Evolutionary conservation across 192 early-diverging fungal species (phyloP).

Genomic region (Coemansia sp.): DNA sequence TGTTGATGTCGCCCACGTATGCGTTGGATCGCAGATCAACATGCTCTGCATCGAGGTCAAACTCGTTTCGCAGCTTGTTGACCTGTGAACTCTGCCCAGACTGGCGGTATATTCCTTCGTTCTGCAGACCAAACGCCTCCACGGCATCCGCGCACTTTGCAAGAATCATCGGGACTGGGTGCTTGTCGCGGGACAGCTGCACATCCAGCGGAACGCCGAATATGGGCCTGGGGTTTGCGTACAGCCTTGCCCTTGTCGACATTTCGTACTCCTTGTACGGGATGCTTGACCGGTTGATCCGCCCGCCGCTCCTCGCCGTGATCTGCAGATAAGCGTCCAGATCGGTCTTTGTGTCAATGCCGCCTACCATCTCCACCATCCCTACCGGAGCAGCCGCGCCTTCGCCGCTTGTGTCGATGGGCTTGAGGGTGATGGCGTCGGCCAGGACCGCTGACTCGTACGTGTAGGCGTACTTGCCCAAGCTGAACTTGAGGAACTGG

Average conservation of each 20-base stretch:
- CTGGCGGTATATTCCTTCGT: conserved; percentile 87
- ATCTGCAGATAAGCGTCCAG: conserved; percentile 52
- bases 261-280: conserved; percentile 47
- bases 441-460: conserved; percentile 74
- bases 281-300: conserved; percentile 41
- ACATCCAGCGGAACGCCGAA: conserved; percentile 79
- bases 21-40: conserved; percentile 66
- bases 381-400: conserved; percentile 12
- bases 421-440: conserved; percentile 69
- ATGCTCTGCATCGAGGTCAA: conserved; percentile 72
- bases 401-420: conserved; percentile 41
- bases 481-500: conserved; percentile 71
- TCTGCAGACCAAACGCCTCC: conserved; percentile 72
- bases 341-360: conserved; percentile 63
- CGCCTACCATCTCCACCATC: conserved; percentile 57
- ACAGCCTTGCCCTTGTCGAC: conserved; percentile 54
- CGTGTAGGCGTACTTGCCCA: conserved; percentile 76
- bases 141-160: conserved; percentile 78
- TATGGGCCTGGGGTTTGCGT: conserved; percentile 70
- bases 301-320: conserved; percentile 27
- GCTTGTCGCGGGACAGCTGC: conserved; percentile 69
- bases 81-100: conserved; percentile 79
- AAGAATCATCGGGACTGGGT: conserved; percentile 75
- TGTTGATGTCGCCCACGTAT: conserved; percentile 73
- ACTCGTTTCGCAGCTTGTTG: conserved; percentile 65